Evolutionary conservation across 306 rosid species (phyloP), one percentile per base, ranked within the genome.

Genomic region (Bauhinia variegata): DNA sequence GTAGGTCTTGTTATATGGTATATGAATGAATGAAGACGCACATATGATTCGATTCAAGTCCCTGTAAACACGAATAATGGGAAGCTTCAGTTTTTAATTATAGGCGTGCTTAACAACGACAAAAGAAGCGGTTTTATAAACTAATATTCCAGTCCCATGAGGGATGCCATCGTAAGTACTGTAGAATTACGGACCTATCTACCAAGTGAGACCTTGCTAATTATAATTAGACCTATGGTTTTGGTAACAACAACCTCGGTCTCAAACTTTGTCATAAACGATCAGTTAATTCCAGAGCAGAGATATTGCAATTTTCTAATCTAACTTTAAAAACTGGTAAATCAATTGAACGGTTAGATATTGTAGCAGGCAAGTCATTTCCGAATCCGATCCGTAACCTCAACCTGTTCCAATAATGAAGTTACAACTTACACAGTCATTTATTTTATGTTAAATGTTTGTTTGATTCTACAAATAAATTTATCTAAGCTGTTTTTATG

Each of bases 401-500:
- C 11, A 64, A 43, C 6, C 51, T 8, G 39, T 43, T 67, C 33
- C 47, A 65, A 75, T 65, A 49, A 41, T 57, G 71, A 43, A 34
- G 41, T 56, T 23, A 65, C 54, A 23, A 23, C 28, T 23, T 23
- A 23, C 28, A 23, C 28, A 23, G 16, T 70, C 47, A 11, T 47
- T 54, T 72, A 36, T 32, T 53, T 75, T 72, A 55, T 34, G 67
- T 15, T 52, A 23, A 65, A 65, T 87, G 68, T 49, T 74, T 44
- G 50, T 36, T 58, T 58, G 51, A 28, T 52, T 36, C 19, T 55
- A 56, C 37, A 55, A 39, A 67, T 23, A 62, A 39, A 67, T 23
- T 59, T 73, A 79, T 58, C 37, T 50, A 33, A 16, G 18, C 65
- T 65, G 11, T 76, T 71, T 66, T 48, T 66, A 19, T 55, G 75